Evolutionary conservation across 192 early-diverging fungal species (phyloP).

Genomic region (Gamsiella multidivaricata): DNA sequence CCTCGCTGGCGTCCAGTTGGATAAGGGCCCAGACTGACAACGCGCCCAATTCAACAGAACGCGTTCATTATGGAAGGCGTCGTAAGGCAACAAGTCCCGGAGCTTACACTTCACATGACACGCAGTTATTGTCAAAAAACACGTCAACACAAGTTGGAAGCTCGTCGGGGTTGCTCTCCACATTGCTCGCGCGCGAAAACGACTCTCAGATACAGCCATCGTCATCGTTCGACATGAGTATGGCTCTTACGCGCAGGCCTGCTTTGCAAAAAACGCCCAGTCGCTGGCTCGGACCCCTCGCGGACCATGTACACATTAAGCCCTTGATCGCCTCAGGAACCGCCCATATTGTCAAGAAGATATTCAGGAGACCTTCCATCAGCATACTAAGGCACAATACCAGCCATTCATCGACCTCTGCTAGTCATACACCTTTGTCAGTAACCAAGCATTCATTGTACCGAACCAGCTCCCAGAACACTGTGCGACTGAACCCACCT

Average conservation of each 20-base stretch:
- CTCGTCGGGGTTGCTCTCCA: constrained; percentile 22
- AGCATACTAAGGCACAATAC: constrained; percentile 23
- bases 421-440: background rate
- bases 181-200: constrained; percentile 30
- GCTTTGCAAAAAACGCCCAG: constrained; percentile 10
- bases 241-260: constrained; percentile 1
- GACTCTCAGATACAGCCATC: background rate
- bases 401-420: constrained; percentile 15
- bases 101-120: background rate
- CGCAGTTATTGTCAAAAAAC: constrained; percentile 1
- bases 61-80: background rate
- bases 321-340: constrained; percentile 39
- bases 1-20: constrained; percentile 18
- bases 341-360: constrained; percentile 42
- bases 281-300: constrained; percentile 40
- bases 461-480: background rate
- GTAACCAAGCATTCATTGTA: background rate
- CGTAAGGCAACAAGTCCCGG: constrained; percentile 12
- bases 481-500: background rate
- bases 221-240: constrained; percentile 7
- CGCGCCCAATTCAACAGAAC: background rate
- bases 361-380: constrained; percentile 31
- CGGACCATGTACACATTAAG: constrained; percentile 42
- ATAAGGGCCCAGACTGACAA: background rate
- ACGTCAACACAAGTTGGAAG: background rate